Evolutionary conservation across 148 eudicot species (phyloP), one percentile per base, ranked within the genome.

Genomic region (Camellia granthamiana): DNA sequence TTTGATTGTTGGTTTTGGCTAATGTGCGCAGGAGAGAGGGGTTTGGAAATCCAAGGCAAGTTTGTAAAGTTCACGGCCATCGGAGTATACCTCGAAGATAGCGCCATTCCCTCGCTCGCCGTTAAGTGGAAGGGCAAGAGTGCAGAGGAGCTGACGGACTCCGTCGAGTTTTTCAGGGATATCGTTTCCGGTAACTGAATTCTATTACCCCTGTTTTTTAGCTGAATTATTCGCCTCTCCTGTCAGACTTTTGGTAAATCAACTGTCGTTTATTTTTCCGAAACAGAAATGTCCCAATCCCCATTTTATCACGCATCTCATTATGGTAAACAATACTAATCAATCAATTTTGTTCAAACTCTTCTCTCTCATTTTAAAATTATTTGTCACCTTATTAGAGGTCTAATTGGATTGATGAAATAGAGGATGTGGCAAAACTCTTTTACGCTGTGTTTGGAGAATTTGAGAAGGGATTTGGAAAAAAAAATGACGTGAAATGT

Each of bases 51-150:
- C 61, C 65, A 86, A 44, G 97, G 94, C 7, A 89, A 81, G 72
- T 88, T 88, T 65, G 76, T 93, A 15, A 90, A 82, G 78, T 91
- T 91, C 83, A 90, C 92, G 30, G 91, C 91, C 8, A 94, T 94
- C 8, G 97, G 92, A 0, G 88, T 92, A 3, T 92, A 91, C 74
- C 73, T 94, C 76, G 92, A 91, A 76, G 88, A 86, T 11, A 44
- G 14, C 43, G 95, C 91, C 2, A 66, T 93, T 51, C 14, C 87
- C 14, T 84, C 87, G 0, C 90, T 95, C 52, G 88, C 94, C 13
- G 82, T 12, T 12, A 94, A 92, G 84, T 94, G 97, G 97, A 94
- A 91, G 84, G 95, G 90, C 70, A 92, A 91, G 83, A 84, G 64
- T 38, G 81, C 85, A 1, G 82, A 82, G 41, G 89, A 91, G 54